Evolutionary conservation across 441 rosid species (phyloP).

Genomic region (Arabidopsis hybrid): DNA sequence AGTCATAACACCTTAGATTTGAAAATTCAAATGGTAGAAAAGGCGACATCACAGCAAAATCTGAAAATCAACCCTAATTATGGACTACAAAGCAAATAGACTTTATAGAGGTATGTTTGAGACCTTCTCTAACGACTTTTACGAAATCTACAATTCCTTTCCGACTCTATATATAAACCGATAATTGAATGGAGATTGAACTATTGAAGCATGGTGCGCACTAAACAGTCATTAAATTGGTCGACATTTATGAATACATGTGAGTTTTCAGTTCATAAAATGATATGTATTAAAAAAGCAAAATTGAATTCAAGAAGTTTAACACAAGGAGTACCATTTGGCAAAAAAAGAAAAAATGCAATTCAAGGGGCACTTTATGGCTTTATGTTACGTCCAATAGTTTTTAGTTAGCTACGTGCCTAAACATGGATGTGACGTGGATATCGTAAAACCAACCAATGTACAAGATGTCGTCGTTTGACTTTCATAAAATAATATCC

Average conservation of each 20-base stretch:
- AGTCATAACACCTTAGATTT: no score
- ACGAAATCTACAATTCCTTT: neutral
- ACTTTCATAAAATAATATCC: slow-evolving; percentile 30
- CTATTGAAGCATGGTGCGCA: neutral
- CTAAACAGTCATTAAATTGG: neutral
- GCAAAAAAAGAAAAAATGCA: neutral
- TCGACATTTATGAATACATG: slow-evolving; percentile 3
- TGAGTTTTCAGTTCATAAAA: slow-evolving; percentile 6
- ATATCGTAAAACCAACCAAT: slow-evolving; percentile 37
- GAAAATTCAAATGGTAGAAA: neutral
- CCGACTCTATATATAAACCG: neutral
- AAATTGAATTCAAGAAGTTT: neutral
- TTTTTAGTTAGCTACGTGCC: slow-evolving; percentile 26
- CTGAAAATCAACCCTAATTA: slow-evolving; percentile 6
- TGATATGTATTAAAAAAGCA: neutral
- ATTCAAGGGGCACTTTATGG: slow-evolving; percentile 21
- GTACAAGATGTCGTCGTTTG: slow-evolving; percentile 34
- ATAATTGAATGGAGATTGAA: neutral
- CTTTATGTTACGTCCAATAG: slow-evolving; percentile 36
- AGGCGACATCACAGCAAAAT: neutral
- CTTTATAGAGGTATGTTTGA: no score
- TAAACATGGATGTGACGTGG: slow-evolving; percentile 34
- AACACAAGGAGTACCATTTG: neutral
- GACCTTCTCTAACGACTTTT: neutral
- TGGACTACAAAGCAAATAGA: slow-evolving; percentile 2